phyloP scores from a whole-genome alignment of 2,329 filamentous ascomycete genomes.

The Fusarium sp. region DNA sequence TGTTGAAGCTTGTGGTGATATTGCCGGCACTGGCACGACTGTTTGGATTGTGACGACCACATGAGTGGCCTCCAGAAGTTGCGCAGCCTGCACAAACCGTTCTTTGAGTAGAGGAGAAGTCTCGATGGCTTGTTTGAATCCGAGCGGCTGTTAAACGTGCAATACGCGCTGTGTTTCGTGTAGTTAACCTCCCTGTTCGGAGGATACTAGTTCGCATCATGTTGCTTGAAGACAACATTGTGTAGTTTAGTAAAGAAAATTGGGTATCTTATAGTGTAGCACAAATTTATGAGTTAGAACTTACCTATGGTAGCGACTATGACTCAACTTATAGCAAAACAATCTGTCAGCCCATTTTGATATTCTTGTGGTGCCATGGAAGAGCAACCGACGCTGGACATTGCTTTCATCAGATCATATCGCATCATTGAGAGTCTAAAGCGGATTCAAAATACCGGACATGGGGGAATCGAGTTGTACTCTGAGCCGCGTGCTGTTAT shows the following conservation, averaged over 20 bases:
- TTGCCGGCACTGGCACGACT: constrained; percentile 18
- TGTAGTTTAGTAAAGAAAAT: neutral
- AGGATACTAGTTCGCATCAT: constrained; percentile 36
- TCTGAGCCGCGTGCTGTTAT: constrained; percentile 20
- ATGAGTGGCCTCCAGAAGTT: constrained; percentile 24
- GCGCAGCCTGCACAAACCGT: constrained; percentile 33
- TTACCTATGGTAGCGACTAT: neutral
- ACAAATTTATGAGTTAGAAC: neutral
- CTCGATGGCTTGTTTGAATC: constrained; percentile 15
- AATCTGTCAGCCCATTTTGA: constrained; percentile 5
- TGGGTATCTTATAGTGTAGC: neutral
- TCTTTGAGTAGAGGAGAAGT: constrained; percentile 35
- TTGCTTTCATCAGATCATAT: constrained; percentile 22
- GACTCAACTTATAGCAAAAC: constrained; percentile 16
- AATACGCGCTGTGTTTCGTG: constrained; percentile 27
- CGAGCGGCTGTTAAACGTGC: constrained; percentile 26
- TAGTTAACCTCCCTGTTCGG: constrained; percentile 20
- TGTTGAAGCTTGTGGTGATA: constrained; percentile 21
- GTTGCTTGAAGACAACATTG: constrained; percentile 35
- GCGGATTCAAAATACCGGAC: constrained; percentile 2
- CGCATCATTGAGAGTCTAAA: constrained; percentile 16
- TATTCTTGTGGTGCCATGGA: constrained; percentile 6
- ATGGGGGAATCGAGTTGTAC: constrained; percentile 15
- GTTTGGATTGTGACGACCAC: constrained; percentile 28
- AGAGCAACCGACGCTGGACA: neutral